phyloP scores from a whole-genome alignment of 805 yeast genomes.

The Yarrowia sp. region DNA sequence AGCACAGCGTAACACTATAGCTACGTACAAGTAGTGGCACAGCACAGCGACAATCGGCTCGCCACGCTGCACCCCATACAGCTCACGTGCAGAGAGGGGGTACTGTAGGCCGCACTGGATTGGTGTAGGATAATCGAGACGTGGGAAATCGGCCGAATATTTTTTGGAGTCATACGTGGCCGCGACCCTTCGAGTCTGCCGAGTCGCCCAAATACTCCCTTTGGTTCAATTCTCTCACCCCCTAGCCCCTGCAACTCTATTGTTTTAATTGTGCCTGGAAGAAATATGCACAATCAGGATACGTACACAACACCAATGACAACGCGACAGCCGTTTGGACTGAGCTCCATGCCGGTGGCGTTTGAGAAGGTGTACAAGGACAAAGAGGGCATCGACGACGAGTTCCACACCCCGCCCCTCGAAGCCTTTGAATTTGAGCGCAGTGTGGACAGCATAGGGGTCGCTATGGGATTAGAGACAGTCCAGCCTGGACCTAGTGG shows the following conservation, averaged over 20 bases:
- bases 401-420: slow-evolving; percentile 30
- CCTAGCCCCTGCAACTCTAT: slow-evolving; percentile 39
- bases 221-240: slow-evolving; percentile 32
- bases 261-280: slow-evolving; percentile 29
- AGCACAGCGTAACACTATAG: too few relatives aligned
- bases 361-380: slow-evolving; percentile 38
- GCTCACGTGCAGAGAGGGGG: slow-evolving; percentile 35
- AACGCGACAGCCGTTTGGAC: slow-evolving; percentile 39
- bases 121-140: background rate
- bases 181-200: too few relatives aligned
- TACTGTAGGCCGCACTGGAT: background rate
- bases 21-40: too few relatives aligned
- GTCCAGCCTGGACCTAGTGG: slow-evolving; percentile 22
- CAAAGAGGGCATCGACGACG: slow-evolving; percentile 33
- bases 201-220: too few relatives aligned
- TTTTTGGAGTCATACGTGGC: background rate
- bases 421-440: slow-evolving; percentile 36
- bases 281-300: slow-evolving; percentile 25
- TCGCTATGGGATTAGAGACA: slow-evolving; percentile 28
- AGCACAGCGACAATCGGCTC: too few relatives aligned
- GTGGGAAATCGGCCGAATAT: background rate
- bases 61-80: slow-evolving; percentile 27
- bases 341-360: slow-evolving; percentile 40
- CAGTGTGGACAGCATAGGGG: slow-evolving; percentile 36
- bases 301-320: slow-evolving; percentile 38